phyloP scores from a whole-genome alignment of 1,139 yeast species.

The Arxiozyma bovina region DNA sequence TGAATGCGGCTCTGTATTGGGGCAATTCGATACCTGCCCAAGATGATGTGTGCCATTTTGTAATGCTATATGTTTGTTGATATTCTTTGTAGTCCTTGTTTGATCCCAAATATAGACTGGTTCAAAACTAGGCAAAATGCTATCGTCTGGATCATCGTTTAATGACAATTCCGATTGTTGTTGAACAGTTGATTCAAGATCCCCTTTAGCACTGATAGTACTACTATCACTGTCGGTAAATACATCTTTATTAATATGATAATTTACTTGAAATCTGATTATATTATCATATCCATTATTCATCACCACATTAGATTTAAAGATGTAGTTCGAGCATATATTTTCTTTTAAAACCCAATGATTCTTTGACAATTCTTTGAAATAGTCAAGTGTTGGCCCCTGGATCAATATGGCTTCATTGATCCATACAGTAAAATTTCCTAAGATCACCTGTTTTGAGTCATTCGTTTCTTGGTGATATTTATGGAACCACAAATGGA shows the following conservation, averaged over 20 bases:
- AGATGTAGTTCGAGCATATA: conserved; percentile 16
- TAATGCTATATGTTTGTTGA: neutral
- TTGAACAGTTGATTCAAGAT: neutral
- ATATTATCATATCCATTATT: conserved; percentile 28
- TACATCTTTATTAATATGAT: conserved; percentile 1
- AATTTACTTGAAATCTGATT: conserved; percentile 17
- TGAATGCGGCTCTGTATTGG: neutral
- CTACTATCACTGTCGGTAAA: neutral
- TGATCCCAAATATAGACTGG: conserved; percentile 17
- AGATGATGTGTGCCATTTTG: neutral
- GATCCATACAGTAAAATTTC: conserved; percentile 18
- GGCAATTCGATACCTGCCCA: neutral
- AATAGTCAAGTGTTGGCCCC: conserved; percentile 5
- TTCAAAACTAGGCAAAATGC: conserved; percentile 19
- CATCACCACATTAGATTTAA: conserved; percentile 28
- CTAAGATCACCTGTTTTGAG: neutral
- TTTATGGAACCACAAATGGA: conserved; percentile 11
- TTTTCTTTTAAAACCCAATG: conserved; percentile 16
- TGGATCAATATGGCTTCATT: conserved; percentile 20
- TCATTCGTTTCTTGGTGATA: neutral
- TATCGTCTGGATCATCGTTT: conserved; percentile 7
- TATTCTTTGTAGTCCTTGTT: neutral
- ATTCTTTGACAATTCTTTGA: conserved; percentile 6
- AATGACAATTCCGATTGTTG: neutral
- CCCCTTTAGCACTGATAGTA: too few relatives aligned